Conservation (phyloP, 179 eudicot genomes). For the Actinidia polygama region DNA sequence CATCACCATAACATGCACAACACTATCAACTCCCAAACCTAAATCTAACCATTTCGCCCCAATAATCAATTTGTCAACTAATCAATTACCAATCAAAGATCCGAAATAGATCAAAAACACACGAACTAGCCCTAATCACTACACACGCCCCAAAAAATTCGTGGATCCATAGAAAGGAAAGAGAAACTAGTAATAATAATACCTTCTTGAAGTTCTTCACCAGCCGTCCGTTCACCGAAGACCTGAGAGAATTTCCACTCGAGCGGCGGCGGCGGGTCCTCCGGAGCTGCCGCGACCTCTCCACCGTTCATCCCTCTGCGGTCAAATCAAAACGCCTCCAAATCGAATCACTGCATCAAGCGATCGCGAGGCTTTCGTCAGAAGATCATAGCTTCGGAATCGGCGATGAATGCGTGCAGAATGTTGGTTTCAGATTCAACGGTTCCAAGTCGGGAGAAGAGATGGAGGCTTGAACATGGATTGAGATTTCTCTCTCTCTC, state of each 20-base stretch:
- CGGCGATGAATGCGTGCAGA: conserved; percentile 23
- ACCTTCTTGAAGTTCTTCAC: conserved; percentile 82
- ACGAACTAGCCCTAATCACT: conserved; percentile 19
- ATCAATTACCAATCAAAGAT: conserved; percentile 8
- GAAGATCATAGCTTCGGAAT: conserved; percentile 24
- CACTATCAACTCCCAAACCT: not conserved
- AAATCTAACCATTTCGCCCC: conserved; percentile 7
- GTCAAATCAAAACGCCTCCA: conserved; percentile 15
- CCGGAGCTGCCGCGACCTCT: conserved; percentile 35
- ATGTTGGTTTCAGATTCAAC: conserved; percentile 39
- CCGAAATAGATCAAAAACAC: conserved; percentile 14
- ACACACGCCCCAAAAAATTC: not conserved
- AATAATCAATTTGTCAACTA: not conserved
- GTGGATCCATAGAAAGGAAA: conserved; percentile 8
- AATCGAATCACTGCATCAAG: conserved; percentile 29
- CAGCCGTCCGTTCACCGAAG: conserved; percentile 68
- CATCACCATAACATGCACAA: not conserved
- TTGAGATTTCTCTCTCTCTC: conserved; percentile 32
- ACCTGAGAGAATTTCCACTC: conserved; percentile 82
- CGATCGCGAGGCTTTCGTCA: conserved; percentile 19
- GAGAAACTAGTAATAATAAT: not conserved
- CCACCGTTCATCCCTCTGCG: conserved; percentile 37
- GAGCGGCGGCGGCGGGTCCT: conserved; percentile 50
- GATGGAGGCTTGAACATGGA: conserved; percentile 13
- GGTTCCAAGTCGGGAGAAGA: conserved; percentile 31